A percentile compares a stretch with the other conserved stretches of the same genome.
These are phyloP conservation scores for Juglanconis juglandina DNA, from an alignment of 2,329 filamentous ascomycete genomes.

Conservation along the genomic window DNA sequence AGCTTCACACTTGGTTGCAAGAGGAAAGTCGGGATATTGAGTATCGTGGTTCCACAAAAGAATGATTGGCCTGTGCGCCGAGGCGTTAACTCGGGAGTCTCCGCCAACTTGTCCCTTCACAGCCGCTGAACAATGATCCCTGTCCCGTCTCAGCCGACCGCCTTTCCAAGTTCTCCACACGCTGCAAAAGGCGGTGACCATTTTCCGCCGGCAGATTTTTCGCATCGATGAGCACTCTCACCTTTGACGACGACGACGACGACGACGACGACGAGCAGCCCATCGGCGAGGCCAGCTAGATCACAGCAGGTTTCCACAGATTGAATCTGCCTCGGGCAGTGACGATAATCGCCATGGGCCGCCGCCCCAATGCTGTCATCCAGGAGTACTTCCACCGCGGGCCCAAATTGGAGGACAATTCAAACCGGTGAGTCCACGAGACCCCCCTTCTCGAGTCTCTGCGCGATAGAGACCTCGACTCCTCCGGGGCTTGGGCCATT, in stretches of 20 bases:
- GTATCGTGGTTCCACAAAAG: too few relatives aligned
- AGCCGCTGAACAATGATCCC: neutral
- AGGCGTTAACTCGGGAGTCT: neutral
- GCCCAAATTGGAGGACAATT: constrained; percentile 80
- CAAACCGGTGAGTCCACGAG: constrained; percentile 78
- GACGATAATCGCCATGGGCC: constrained; percentile 59
- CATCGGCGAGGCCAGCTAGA: neutral
- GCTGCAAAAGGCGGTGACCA: neutral
- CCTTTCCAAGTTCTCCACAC: neutral
- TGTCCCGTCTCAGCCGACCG: neutral
- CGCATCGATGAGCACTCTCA: neutral
- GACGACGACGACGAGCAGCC: neutral
- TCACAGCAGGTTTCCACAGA: neutral
- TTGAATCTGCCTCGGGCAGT: neutral
- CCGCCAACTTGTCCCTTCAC: neutral
- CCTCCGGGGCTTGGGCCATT: too few relatives aligned
- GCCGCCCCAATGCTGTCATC: constrained; percentile 80
- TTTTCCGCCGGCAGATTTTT: neutral
- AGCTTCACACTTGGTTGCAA: too few relatives aligned
- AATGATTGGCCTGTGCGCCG: too few relatives aligned
- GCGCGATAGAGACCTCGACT: too few relatives aligned
- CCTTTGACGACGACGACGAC: neutral
- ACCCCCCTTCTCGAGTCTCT: neutral
- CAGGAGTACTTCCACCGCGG: constrained; percentile 86
- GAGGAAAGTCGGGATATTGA: too few relatives aligned